Conservation (phyloP, 257 asterid genomes). For the Gentiana straminea region DNA sequence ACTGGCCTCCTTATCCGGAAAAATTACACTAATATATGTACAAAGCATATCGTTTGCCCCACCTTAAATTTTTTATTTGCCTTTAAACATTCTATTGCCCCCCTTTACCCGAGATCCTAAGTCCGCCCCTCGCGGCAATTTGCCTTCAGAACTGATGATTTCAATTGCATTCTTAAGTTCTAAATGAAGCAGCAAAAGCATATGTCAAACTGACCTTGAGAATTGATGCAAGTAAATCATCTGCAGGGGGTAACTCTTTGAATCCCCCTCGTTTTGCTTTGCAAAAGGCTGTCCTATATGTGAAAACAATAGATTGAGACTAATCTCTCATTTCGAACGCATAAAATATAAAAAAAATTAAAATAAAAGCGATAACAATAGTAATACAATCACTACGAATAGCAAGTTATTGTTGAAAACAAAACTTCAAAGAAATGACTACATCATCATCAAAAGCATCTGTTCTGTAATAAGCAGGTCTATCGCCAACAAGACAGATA, state of each 20-base stretch:
- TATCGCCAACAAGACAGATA: conserved; percentile 40
- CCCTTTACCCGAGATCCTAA: too few species aligned
- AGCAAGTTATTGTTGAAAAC: conserved; percentile 6
- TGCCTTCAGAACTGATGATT: not conserved
- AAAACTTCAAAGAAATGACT: conserved; percentile 24
- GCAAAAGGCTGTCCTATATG: conserved; percentile 81
- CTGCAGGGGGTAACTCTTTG: conserved; percentile 66
- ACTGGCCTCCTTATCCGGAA: too few species aligned
- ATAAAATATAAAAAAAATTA: too few species aligned
- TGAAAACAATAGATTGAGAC: conserved; percentile 6
- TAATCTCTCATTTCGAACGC: too few species aligned
- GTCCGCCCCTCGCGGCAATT: too few species aligned
- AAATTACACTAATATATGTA: too few species aligned
- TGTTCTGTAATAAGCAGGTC: conserved; percentile 30
- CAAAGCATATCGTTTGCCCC: too few species aligned
- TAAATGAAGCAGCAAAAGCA: not conserved
- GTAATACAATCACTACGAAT: not conserved
- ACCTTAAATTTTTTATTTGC: too few species aligned
- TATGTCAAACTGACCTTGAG: conserved; percentile 47
- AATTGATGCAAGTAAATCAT: conserved; percentile 84
- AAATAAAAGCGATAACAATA: too few species aligned
- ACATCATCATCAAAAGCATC: conserved; percentile 73
- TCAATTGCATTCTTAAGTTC: not conserved
- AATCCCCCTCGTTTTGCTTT: conserved; percentile 82
- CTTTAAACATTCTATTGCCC: too few species aligned